Conservation (phyloP, 2,329 filamentous ascomycete species). For the Davidsoniella neocaledoniae region DNA sequence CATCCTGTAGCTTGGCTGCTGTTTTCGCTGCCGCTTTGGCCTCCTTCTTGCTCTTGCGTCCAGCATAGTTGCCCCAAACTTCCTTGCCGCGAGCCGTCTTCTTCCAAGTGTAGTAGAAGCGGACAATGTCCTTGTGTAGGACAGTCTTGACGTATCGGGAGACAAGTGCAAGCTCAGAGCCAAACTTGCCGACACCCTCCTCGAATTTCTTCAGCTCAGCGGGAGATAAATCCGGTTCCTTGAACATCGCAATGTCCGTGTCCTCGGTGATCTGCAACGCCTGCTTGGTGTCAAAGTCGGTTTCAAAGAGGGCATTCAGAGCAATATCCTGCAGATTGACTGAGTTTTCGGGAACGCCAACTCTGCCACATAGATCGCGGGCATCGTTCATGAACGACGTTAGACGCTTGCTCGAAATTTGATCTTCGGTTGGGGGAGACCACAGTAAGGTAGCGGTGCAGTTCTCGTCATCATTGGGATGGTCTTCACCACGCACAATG, state of each 20-base stretch:
- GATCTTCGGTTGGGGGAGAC: conserved; percentile 49
- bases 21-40: conserved; percentile 55
- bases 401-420: conserved; percentile 39
- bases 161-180: conserved; percentile 73
- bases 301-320: conserved; percentile 52
- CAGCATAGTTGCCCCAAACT: conserved; percentile 79
- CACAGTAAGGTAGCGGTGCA: conserved; percentile 65
- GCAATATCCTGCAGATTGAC: conserved; percentile 84
- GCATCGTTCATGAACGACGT: conserved; percentile 62
- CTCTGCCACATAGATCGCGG: conserved; percentile 42
- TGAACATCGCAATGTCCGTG: conserved; percentile 54
- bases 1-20: conserved; percentile 65
- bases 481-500: conserved; percentile 66
- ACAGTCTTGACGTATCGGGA: conserved; percentile 75
- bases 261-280: conserved; percentile 55
- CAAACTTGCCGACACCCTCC: conserved; percentile 75
- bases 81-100: conserved; percentile 73
- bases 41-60: conserved; percentile 80
- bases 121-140: conserved; percentile 57
- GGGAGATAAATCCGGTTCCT: conserved; percentile 65
- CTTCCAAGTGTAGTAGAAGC: conserved; percentile 97
- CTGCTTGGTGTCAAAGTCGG: conserved; percentile 52
- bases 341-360: conserved; percentile 57
- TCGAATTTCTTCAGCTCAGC: conserved; percentile 81
- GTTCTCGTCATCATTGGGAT: conserved; percentile 49